Base-by-base conservation (phyloP, 2,329 filamentous ascomycete species). In the Aspergillus fischeri region DNA sequence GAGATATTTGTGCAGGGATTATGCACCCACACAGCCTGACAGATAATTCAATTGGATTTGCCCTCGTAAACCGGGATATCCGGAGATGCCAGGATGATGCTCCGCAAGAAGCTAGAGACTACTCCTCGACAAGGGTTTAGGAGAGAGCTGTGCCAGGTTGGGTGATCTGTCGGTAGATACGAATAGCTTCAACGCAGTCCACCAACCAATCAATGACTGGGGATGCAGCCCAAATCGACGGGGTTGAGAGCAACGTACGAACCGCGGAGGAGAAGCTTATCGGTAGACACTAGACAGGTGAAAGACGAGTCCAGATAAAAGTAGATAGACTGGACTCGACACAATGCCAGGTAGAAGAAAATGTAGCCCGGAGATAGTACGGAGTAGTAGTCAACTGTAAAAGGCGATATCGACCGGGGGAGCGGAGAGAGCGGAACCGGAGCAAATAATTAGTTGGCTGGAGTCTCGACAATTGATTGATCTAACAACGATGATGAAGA, bases 261-360 rank as follows among this genome's bases (percentile, higher is more conserved):
- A 61, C 57, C 58, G 58, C 44, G 56, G 60, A 54, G 53, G 55
- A 61, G 59, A 66, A 62, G 65, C 65, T 69, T 69, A 69, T 69
- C 67, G 61, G 60, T 29, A 35, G 35, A 44, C 41, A 50, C 51
- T 54, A 55, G 35, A 50, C 38, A 56, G 51, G 24, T 50, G 32
- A 28, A 49, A 38, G 49, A 45, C 47, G 25, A n/a, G 38, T 29
- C 32, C 9, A 32, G 47, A 27, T 24, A 38, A 24, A 49, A 21
- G 24, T 21, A 50, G 41, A 49, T 27, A 38, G 32, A 38, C 32
- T 38, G 17, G 32, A 38, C 32, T 38, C 14, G 32, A 38, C 32
- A 17, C 32, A 38, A 38, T 38, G 14, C 32, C 5, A 38, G 32
- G 14, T 17, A 17, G 14, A 38, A 38, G 14, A 6, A 38, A 38